These are phyloP conservation scores for Suillus plorans DNA, from an alignment of 768 basidiomycete genomes.

Conservation along the genomic window DNA sequence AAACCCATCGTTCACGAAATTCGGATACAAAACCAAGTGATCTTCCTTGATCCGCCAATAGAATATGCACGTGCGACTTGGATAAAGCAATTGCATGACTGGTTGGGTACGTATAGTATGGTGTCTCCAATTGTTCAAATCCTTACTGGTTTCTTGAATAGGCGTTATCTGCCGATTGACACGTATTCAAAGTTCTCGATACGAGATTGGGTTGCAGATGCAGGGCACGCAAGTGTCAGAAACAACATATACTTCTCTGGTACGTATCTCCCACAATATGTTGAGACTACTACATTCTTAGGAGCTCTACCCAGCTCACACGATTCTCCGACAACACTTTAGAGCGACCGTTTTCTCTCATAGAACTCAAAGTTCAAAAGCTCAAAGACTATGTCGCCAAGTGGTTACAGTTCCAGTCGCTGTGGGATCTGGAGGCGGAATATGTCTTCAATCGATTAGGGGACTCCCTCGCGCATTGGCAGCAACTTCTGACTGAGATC, in stretches of 20 bases:
- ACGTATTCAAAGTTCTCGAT: constrained; percentile 91
- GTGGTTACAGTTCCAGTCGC: constrained; percentile 98
- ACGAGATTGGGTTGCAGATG: constrained; percentile 96
- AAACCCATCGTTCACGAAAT: constrained; percentile 94
- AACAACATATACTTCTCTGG: constrained; percentile 80
- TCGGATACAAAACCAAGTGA: constrained; percentile 97
- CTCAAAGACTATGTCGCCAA: constrained; percentile 91
- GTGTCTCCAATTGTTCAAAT: background rate
- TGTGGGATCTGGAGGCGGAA: constrained; percentile 98
- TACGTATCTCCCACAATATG: constrained; percentile 33
- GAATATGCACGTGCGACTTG: constrained; percentile 90
- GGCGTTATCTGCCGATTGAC: constrained; percentile 85
- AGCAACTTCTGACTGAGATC: constrained; percentile 94
- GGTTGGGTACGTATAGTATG: constrained; percentile 58
- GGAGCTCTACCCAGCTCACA: constrained; percentile 53
- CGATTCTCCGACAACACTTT: constrained; percentile 72
- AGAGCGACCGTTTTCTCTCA: constrained; percentile 77
- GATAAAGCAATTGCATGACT: constrained; percentile 87
- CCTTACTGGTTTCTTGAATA: constrained; percentile 21
- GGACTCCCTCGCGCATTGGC: constrained; percentile 92
- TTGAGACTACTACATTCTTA: constrained; percentile 4
- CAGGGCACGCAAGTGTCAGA: constrained; percentile 64
- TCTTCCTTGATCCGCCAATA: constrained; percentile 97
- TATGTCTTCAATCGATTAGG: constrained; percentile 95
- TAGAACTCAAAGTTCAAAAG: constrained; percentile 86